These are phyloP conservation scores for maize (Zea mays) DNA, from an alignment of 176 grass and related monocot species.

Conservation along the genomic window DNA sequence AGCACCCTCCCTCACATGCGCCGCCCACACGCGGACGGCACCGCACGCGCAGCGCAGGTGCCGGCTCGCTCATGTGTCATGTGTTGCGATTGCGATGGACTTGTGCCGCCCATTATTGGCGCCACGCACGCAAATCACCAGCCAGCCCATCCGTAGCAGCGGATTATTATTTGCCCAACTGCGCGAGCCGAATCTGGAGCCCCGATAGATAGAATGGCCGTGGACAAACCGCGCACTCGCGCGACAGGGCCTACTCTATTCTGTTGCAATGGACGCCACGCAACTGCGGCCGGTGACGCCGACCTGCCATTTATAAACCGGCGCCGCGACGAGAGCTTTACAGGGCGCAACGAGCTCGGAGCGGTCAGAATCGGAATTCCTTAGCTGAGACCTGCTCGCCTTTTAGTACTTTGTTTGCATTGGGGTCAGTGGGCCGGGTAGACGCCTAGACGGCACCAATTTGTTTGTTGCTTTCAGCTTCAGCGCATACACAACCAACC, in stretches of 20 bases:
- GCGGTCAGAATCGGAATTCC: neutral
- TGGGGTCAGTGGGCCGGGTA: slow-evolving; percentile 8
- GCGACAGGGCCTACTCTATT: slow-evolving; percentile 42
- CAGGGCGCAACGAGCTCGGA: neutral
- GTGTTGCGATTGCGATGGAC: neutral
- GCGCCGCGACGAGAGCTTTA: slow-evolving; percentile 26
- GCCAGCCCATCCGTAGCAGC: neutral
- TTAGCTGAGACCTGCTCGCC: neutral
- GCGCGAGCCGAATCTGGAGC: neutral
- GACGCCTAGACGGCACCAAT: neutral
- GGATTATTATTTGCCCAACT: neutral
- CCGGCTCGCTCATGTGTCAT: neutral
- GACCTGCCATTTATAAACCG: slow-evolving; percentile 35
- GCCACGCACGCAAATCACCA: neutral
- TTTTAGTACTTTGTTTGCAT: neutral
- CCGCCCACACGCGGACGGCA: neutral
- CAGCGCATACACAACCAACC: neutral
- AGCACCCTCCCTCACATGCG: too few relatives aligned
- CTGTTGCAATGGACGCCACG: neutral
- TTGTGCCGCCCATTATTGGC: slow-evolving; percentile 27
- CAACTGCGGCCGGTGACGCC: slow-evolving; percentile 18
- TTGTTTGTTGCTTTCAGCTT: slow-evolving; percentile 25
- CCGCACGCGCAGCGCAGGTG: slow-evolving; percentile 41
- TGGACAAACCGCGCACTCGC: slow-evolving; percentile 51
- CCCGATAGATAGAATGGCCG: slow-evolving; percentile 40